Conservation (phyloP, 1,284 basidiomycete genomes). For the Sanghuangporus weigelae region DNA sequence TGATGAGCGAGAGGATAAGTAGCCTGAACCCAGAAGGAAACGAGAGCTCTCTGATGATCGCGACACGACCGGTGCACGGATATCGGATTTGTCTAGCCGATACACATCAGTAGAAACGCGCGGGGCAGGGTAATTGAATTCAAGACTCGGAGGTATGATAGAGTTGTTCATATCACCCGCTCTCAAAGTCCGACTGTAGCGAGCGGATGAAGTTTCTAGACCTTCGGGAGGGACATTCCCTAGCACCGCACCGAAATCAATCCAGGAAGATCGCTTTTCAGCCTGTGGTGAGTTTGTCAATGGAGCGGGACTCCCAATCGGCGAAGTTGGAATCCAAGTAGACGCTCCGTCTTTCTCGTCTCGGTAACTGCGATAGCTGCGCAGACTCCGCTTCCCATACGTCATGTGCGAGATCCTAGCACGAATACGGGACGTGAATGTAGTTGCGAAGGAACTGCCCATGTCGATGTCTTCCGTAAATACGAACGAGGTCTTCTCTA, state of each 20-base stretch:
- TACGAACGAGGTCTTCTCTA: slow-evolving; percentile 9
- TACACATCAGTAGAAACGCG: background rate
- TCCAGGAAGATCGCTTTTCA: slow-evolving; percentile 6
- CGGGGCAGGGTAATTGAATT: background rate
- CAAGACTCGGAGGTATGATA: background rate
- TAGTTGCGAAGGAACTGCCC: slow-evolving; percentile 13
- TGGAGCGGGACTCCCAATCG: slow-evolving; percentile 7
- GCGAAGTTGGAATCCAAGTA: slow-evolving; percentile 10
- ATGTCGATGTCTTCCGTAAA: slow-evolving; percentile 18
- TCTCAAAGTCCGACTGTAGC: background rate
- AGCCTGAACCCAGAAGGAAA: slow-evolving; percentile 10
- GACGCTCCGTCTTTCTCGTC: slow-evolving; percentile 11
- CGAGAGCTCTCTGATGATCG: slow-evolving; percentile 4
- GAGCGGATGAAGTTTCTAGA: background rate
- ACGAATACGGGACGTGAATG: slow-evolving; percentile 1
- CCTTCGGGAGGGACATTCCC: no score
- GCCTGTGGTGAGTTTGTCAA: background rate
- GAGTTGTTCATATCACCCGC: background rate
- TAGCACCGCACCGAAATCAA: background rate
- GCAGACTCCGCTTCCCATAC: slow-evolving; percentile 8
- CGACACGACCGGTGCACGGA: background rate
- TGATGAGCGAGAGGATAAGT: slow-evolving; percentile 6
- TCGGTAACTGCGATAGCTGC: slow-evolving; percentile 13
- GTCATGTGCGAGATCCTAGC: slow-evolving; percentile 8
- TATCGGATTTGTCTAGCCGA: slow-evolving; percentile 1